These are phyloP conservation scores for Suillus clintonianus DNA, from an alignment of 768 basidiomycete genomes.

Conservation along the genomic window DNA sequence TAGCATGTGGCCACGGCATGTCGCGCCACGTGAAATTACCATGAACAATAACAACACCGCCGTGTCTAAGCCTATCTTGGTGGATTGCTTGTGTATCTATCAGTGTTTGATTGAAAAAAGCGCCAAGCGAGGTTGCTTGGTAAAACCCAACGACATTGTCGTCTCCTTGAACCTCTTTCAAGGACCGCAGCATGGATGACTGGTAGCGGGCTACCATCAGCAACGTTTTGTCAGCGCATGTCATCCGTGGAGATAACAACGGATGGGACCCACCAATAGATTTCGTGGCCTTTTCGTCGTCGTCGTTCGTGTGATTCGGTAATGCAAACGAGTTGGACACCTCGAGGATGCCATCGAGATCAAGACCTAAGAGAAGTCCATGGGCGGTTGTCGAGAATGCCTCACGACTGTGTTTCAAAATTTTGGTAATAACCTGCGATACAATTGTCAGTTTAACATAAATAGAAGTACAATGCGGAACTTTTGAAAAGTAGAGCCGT, in stretches of 20 bases:
- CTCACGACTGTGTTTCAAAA: conserved; percentile 90
- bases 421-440: conserved; percentile 84
- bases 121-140: conserved; percentile 83
- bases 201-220: conserved; percentile 70
- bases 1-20: conserved; percentile 1
- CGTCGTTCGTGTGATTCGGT: conserved; percentile 70
- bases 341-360: conserved; percentile 88
- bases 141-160: conserved; percentile 95
- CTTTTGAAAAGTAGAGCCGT: not conserved
- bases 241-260: conserved; percentile 7
- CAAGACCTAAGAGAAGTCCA: conserved; percentile 87
- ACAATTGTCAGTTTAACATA: conserved; percentile 14
- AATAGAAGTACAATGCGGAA: not conserved
- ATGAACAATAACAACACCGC: conserved; percentile 83
- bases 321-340: conserved; percentile 89
- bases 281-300: conserved; percentile 82
- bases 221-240: conserved; percentile 10
- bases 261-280: conserved; percentile 55
- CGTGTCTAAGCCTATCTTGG: conserved; percentile 82
- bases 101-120: conserved; percentile 80
- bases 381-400: conserved; percentile 70
- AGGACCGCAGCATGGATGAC: conserved; percentile 77
- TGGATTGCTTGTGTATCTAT: conserved; percentile 85
- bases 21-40: conserved; percentile 43
- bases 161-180: conserved; percentile 90